Percentiles rank a stretch among this genome's conserved stretches.
Evolutionary conservation across 805 yeast species (phyloP).

Genomic region (Kockiozyma suomiensis): DNA sequence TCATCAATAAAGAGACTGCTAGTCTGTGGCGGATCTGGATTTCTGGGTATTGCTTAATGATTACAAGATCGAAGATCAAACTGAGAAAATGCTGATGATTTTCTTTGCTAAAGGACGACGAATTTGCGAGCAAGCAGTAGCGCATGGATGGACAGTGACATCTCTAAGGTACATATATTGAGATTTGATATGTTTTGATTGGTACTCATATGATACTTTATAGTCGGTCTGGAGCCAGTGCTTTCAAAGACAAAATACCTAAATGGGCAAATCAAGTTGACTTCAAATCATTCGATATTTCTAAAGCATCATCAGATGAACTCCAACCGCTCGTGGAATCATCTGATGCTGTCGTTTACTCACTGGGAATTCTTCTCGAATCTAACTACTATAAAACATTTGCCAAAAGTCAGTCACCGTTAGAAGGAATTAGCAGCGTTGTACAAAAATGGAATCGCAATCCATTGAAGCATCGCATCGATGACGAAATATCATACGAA

Average conservation of each 20-base stretch:
- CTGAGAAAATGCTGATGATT: neutral
- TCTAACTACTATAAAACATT: slow-evolving; percentile 30
- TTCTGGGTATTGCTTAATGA: slow-evolving; percentile 14
- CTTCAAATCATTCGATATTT: slow-evolving; percentile 19
- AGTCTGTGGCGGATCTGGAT: slow-evolving; percentile 29
- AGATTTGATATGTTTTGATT: neutral
- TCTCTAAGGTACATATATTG: slow-evolving; percentile 21
- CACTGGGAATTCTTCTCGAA: slow-evolving; percentile 25
- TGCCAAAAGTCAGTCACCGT: slow-evolving; percentile 14
- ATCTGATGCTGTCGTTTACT: slow-evolving; percentile 28
- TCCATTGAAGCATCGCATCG: slow-evolving; percentile 25
- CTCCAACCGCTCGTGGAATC: slow-evolving; percentile 10
- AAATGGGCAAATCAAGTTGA: slow-evolving; percentile 24
- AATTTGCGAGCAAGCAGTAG: slow-evolving; percentile 30
- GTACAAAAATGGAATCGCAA: slow-evolving; percentile 25
- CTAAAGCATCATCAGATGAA: slow-evolving; percentile 11
- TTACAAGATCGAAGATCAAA: neutral
- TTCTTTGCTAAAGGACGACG: slow-evolving; percentile 11
- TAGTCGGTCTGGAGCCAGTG: slow-evolving; percentile 25
- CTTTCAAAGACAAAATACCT: slow-evolving; percentile 7
- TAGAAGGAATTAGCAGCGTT: slow-evolving; percentile 22
- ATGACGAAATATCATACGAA: slow-evolving; percentile 23
- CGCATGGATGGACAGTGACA: slow-evolving; percentile 31
- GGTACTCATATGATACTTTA: neutral
- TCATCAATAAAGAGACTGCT: slow-evolving; percentile 12